A percentile compares a stretch with the other conserved stretches of the same genome.
Conservation (phyloP, 1,284 basidiomycete genomes). For the Inonotus obliquus region DNA sequence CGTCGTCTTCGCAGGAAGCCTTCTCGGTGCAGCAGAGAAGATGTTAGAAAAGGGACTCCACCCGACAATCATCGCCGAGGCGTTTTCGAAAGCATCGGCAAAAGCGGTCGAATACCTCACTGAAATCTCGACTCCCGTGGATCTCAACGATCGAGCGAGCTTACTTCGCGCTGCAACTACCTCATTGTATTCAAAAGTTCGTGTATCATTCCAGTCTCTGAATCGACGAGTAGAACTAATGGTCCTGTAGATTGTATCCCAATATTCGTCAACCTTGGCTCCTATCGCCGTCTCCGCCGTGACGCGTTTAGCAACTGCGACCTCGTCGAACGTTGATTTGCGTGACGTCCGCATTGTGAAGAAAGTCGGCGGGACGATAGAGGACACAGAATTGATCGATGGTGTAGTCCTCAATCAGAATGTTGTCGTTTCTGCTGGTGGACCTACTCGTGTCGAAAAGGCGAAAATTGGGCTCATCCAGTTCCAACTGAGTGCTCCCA, state of each 20-base stretch:
- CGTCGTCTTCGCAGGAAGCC: conserved; percentile 91
- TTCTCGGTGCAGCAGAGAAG: conserved; percentile 95
- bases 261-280: conserved; percentile 96
- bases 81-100: conserved; percentile 87
- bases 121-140: conserved; percentile 90
- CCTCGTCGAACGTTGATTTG: conserved; percentile 92
- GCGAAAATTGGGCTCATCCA: conserved; percentile 99
- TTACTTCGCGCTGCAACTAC: conserved; percentile 93
- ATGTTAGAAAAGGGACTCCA: conserved; percentile 97
- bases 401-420: conserved; percentile 97
- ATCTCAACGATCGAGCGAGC: conserved; percentile 84
- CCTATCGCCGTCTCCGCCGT: conserved; percentile 98
- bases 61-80: conserved; percentile 95
- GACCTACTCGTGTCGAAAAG: conserved; percentile 95
- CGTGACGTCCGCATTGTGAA: conserved; percentile 96
- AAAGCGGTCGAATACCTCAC: conserved; percentile 95
- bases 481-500: conserved; percentile 97
- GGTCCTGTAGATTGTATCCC: conserved; percentile 83
- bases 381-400: conserved; percentile 96
- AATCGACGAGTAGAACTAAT: conserved; percentile 6
- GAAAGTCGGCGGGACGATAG: conserved; percentile 98
- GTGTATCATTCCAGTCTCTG: conserved; percentile 18
- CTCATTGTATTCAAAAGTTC: conserved; percentile 92
- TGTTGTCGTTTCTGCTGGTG: conserved; percentile 86
- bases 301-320: conserved; percentile 79